Evolutionary conservation across 306 rosid genomes (phyloP).

Genomic region (Castanopsis chinensis): DNA sequence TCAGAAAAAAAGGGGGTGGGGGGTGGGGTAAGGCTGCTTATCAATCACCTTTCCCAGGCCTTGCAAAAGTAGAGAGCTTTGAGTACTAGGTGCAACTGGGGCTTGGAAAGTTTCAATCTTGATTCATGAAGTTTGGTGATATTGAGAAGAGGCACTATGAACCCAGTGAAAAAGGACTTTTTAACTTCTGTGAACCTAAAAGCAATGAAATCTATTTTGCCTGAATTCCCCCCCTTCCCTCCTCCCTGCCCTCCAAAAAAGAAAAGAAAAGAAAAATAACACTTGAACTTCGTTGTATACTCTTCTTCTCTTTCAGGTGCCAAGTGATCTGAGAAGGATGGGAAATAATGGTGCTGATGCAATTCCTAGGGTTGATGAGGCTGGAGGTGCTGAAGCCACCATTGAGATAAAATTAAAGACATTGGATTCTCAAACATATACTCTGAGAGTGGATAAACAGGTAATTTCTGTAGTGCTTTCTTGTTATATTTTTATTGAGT

Average conservation of each 20-base stretch:
- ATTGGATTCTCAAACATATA: constrained; percentile 86
- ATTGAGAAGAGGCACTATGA: neutral
- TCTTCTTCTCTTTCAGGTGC: constrained; percentile 27
- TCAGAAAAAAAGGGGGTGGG: too few relatives aligned
- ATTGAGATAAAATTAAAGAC: constrained; percentile 95
- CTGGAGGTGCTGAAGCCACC: constrained; percentile 64
- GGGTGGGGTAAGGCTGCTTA: too few relatives aligned
- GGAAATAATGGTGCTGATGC: constrained; percentile 51
- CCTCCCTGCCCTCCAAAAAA: constrained; percentile 11
- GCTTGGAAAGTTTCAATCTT: neutral
- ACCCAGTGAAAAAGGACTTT: neutral
- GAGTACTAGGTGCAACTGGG: neutral
- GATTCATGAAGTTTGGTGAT: neutral
- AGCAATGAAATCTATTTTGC: neutral
- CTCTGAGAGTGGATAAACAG: constrained; percentile 96
- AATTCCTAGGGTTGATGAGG: constrained; percentile 31
- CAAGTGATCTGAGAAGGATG: constrained; percentile 50
- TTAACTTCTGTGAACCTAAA: neutral
- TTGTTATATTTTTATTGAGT: neutral
- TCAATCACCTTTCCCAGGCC: too few relatives aligned
- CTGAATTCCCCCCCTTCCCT: neutral
- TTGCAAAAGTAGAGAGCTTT: too few relatives aligned
- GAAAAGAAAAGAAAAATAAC: neutral
- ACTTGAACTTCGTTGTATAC: constrained; percentile 4
- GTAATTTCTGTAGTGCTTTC: constrained; percentile 32